These are phyloP conservation scores for Fusarium virguliforme DNA, from an alignment of 2,329 filamentous ascomycete species.

Conservation along the genomic window DNA sequence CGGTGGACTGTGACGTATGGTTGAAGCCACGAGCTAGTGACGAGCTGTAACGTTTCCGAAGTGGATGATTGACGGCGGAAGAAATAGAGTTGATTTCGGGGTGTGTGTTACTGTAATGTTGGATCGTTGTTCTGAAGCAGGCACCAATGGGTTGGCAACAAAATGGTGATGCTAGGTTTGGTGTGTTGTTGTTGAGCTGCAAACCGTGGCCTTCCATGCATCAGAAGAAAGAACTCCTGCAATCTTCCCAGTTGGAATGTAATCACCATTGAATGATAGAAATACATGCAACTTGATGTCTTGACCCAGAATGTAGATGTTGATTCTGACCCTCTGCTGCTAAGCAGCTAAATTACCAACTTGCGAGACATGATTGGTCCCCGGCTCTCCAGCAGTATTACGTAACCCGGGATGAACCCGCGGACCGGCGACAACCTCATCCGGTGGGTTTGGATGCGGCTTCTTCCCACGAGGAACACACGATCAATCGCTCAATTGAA, in stretches of 20 bases:
- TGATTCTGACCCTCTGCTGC: neutral
- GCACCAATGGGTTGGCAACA: neutral
- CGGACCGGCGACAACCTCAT: slow-evolving; percentile 52
- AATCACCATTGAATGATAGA: neutral
- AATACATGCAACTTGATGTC: neutral
- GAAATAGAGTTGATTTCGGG: neutral
- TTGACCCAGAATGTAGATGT: neutral
- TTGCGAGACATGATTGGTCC: slow-evolving; percentile 46
- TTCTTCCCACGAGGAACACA: slow-evolving; percentile 48
- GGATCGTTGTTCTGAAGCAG: neutral
- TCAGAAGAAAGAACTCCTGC: neutral
- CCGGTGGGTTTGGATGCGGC: slow-evolving; percentile 45
- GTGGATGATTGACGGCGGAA: neutral
- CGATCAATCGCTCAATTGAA: slow-evolving; percentile 55
- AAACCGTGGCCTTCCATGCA: neutral
- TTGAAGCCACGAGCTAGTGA: neutral
- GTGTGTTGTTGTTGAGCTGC: neutral
- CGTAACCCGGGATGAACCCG: slow-evolving; percentile 49
- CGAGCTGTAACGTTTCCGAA: neutral
- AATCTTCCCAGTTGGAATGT: neutral
- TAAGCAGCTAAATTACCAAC: slow-evolving; percentile 10
- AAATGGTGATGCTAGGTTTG: neutral
- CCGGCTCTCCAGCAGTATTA: slow-evolving; percentile 41
- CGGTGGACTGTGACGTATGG: slow-evolving; percentile 8
- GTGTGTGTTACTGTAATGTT: neutral